Conservation (phyloP, 2,329 filamentous ascomycete genomes). For the Monosporascus sp. region DNA sequence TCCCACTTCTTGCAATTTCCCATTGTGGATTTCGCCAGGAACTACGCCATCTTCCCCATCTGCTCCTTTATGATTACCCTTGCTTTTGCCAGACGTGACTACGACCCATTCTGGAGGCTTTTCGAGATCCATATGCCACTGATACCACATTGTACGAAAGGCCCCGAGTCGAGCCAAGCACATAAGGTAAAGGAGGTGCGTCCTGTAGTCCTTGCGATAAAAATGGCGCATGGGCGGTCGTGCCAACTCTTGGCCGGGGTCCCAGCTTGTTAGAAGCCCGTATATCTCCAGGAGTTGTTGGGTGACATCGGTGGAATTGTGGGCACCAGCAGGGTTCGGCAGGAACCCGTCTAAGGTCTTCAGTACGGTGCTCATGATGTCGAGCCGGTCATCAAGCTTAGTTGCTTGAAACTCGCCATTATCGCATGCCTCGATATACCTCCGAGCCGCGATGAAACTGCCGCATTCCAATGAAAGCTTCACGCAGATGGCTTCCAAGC, state of each 20-base stretch:
- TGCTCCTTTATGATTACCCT: not conserved
- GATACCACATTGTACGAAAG: conserved; percentile 24
- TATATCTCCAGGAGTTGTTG: conserved; percentile 13
- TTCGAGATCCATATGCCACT: conserved; percentile 6
- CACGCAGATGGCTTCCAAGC: conserved; percentile 23
- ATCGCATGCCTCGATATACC: conserved; percentile 8
- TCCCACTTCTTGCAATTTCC: not conserved
- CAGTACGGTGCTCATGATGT: not conserved
- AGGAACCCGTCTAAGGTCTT: not conserved
- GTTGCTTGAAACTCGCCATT: not conserved
- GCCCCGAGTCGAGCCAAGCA: conserved; percentile 23
- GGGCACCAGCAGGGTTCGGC: not conserved
- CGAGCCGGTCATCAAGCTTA: not conserved
- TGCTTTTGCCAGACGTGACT: not conserved
- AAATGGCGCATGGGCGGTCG: conserved; percentile 8
- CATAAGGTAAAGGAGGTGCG: conserved; percentile 8
- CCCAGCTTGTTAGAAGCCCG: conserved; percentile 19
- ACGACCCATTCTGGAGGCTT: not conserved
- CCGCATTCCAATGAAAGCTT: conserved; percentile 19
- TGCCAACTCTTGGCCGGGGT: conserved; percentile 5
- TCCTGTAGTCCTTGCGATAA: not conserved
- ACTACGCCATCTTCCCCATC: not conserved
- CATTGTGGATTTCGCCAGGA: not conserved
- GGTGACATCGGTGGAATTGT: not conserved
- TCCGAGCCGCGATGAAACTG: conserved; percentile 12